Evolutionary conservation across 306 rosid species (phyloP).

Genomic region (Nissolia schottii): DNA sequence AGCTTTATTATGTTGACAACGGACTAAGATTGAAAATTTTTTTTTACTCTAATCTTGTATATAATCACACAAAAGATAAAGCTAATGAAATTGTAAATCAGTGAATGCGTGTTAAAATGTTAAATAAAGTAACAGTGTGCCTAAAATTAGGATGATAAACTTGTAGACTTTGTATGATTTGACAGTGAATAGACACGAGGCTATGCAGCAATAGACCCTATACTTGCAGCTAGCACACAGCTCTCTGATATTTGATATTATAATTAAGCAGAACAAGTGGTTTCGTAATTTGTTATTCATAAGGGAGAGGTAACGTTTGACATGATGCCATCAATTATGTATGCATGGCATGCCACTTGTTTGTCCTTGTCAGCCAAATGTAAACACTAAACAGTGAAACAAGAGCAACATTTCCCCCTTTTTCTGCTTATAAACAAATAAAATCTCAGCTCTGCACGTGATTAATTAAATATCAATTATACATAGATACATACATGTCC

Average conservation of each 20-base stretch:
- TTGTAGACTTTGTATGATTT: too few relatives aligned
- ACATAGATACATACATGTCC: background rate
- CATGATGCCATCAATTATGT: background rate
- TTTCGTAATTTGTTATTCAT: background rate
- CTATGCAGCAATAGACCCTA: slow-evolving; percentile 10
- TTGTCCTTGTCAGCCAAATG: background rate
- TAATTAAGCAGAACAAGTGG: background rate
- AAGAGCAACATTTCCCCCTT: background rate
- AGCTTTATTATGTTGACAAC: too few relatives aligned
- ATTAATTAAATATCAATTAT: background rate
- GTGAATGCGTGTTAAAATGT: too few relatives aligned
- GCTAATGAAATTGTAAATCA: too few relatives aligned
- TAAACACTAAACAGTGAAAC: background rate
- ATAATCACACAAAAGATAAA: too few relatives aligned
- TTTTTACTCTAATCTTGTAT: too few relatives aligned
- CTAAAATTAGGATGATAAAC: too few relatives aligned
- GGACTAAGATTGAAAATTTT: too few relatives aligned
- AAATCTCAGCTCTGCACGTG: background rate
- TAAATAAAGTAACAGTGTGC: too few relatives aligned
- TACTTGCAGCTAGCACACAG: background rate
- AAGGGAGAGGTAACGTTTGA: background rate
- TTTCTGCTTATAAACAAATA: background rate
- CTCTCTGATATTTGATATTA: background rate
- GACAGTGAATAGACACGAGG: too few relatives aligned
- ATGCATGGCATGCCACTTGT: slow-evolving; percentile 21